Base-by-base conservation (phyloP, 352 stramenopile genomes). In the Phytophthora hibernalis region DNA sequence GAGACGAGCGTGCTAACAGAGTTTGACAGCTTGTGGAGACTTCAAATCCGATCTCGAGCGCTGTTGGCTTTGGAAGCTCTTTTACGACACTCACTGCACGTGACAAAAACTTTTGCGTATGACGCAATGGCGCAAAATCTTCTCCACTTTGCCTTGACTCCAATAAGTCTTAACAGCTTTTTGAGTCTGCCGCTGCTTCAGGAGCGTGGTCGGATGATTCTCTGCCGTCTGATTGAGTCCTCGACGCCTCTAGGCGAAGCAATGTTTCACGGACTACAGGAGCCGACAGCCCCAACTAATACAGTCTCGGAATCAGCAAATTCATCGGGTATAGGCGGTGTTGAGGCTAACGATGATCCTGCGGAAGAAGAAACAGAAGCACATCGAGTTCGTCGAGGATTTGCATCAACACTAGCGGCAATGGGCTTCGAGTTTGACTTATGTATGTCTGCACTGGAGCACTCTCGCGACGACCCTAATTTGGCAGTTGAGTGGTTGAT, bases 381-480 rank as follows among this genome's bases (percentile, higher is more conserved):
- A 24, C 84, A 90, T 65, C 82, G 85, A 20, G 72, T 87, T 44
- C 84, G 89, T 42, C 77, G 86, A 47, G 85, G 86, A 0, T 95
- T 96, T 49, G 89, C 89, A 12, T 91, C 87, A 1, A 95, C 84
- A 5, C 63, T 96, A 24, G 87, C 87, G 37, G 87, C 85, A 1
- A 96, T 96, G 89, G 89, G 89, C 0, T 96, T 96, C 33, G 89
- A 94, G 54, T 95, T 96, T 65, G 89, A 95, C 6, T 69, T 96
- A 16, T 96, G 89, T 52, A 92, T 96, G 85, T 72, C 79, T 21
- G 89, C 89, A 11, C 67, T 96, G 5, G 87, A 95, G 45, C 77
- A 93, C 35, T 89, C 85, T 11, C 76, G 84, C 9, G 89, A 96
- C 63, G 89, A 96, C 30, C 89, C 87, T 2, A 96, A 95, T 50